Evolutionary conservation across 176 grass and related monocot species (phyloP), one percentile per base, ranked within the genome.

Genomic region (Elaeis guineensis): DNA sequence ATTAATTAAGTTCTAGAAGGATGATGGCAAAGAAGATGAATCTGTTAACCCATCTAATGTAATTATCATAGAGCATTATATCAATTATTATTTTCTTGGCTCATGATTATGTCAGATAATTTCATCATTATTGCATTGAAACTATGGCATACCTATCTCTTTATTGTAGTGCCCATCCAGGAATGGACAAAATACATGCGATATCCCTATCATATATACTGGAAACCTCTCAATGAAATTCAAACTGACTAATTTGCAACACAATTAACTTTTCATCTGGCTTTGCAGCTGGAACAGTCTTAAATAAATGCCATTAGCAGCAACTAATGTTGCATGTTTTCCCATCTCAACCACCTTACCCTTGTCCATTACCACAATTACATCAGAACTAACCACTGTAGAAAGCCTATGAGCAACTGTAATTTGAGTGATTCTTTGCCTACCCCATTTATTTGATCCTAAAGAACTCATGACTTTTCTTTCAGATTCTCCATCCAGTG

Each of bases 1-100:
- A 50, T 66, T 96, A 59, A 62, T 96, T 49, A 76, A 69, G 54
- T 81, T 90, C 59, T 96, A 82, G 74, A 57, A 78, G 35, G 9
- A 44, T 0, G 2, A 35, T 35, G 9, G 6, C 32, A 35, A 9
- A 1, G 32, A 44, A 44, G 35, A 44, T 44, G 35, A 12, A 44
- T 12, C 9, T 44, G 23, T 23, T 23, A 44, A 44, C 9, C 11
- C 11, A 12, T 44, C 35, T 44, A 44, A 44, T 6, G 9, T 44
- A 44, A 44, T 44, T 12, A 14, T 14, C 6, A 44, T 3, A 44
- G 35, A 44, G 35, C 9, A 12, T 12, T 44, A 44, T 12, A 44
- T 9, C 35, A 44, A 44, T 12, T 44, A 44, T 8, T 44, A 44
- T 44, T 44, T 44, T 44, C 35, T 44, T 44, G 35, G 8, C 35